These are phyloP conservation scores for Karstenula rhodostoma DNA, from an alignment of 2,329 filamentous ascomycete species.

Conservation along the genomic window DNA sequence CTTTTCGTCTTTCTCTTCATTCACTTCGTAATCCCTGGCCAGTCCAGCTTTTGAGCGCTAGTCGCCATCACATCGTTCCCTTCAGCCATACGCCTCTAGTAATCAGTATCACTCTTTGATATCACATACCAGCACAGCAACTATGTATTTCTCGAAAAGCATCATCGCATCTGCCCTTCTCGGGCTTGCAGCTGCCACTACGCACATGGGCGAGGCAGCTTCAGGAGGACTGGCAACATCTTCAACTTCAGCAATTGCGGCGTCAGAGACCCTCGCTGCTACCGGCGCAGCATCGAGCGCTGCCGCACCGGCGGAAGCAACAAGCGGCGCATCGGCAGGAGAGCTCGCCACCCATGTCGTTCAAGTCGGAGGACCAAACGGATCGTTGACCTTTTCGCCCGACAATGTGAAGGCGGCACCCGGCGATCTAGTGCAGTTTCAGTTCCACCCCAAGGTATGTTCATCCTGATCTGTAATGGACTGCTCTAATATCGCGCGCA, in stretches of 20 bases:
- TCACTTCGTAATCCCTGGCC: conserved; percentile 49
- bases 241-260: conserved; percentile 20
- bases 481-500: conserved; percentile 25
- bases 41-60: conserved; percentile 52
- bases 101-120: conserved; percentile 36
- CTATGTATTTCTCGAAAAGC: conserved; percentile 48
- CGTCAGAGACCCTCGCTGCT: conserved; percentile 29
- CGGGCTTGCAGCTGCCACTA: conserved; percentile 38
- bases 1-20: conserved; percentile 43
- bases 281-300: conserved; percentile 14
- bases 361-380: conserved; percentile 65
- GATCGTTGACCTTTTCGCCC: conserved; percentile 69
- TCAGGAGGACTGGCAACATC: conserved; percentile 8
- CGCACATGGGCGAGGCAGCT: conserved; percentile 22
- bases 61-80: conserved; percentile 43
- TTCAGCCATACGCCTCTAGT: conserved; percentile 33
- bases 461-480: background rate
- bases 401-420: conserved; percentile 68
- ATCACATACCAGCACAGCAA: conserved; percentile 20
- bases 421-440: conserved; percentile 65
- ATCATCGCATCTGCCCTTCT: conserved; percentile 41
- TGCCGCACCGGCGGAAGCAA: conserved; percentile 14
- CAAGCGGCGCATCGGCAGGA: conserved; percentile 21
- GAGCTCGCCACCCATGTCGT: conserved; percentile 64
- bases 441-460: conserved; percentile 58